Evolutionary conservation across 2,329 filamentous ascomycete species (phyloP), one percentile per base, ranked within the genome.

Genomic region (Stachybotrys echinatus): DNA sequence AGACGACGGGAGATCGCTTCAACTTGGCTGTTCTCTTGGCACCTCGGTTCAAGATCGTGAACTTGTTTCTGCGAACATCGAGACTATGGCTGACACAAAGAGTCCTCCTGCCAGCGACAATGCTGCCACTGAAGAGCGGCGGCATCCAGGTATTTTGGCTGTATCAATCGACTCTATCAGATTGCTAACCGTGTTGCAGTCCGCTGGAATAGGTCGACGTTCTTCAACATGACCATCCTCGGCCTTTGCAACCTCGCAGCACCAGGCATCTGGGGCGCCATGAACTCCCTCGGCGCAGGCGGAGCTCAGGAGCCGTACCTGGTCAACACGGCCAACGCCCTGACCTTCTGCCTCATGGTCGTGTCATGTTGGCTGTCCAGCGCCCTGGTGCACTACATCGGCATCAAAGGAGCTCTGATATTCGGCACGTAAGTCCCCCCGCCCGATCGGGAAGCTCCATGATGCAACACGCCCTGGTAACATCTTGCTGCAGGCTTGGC

Each of bases 261-360:
- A 0, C 86, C 85, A 0, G 86, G 86, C 1, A 85, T 89, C 53
- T 89, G 85, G 85, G 78, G 75, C 12, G 84, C 84, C 7, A 87
- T 89, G 84, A 89, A 88, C 68, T 83, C 79, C 0, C 75, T 89
- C 1, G 86, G 86, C 10, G 87, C 84, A 1, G 87, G 86, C 45
- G 87, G 87, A 3, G 75, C 80, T 23, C 75, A 83, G 54, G 74
- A 76, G 8, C 86, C 86, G 0, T 76, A 83, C 57, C 73, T 89
- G 2, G 81, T 89, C 46, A 89, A 88, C 58, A 76, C 81, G 0
- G 85, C 84, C 14, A 90, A 90, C 56, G 81, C 85, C 0, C 64
- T 89, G 38, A 88, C 85, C 0, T 89, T 89, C 60, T 83, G 82
- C 44, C 74, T 89, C 7, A 89, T 89, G 85, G 82, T 89, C 0